phyloP scores from a whole-genome alignment of 768 basidiomycete genomes.

The Panaeolus cyanescens region DNA sequence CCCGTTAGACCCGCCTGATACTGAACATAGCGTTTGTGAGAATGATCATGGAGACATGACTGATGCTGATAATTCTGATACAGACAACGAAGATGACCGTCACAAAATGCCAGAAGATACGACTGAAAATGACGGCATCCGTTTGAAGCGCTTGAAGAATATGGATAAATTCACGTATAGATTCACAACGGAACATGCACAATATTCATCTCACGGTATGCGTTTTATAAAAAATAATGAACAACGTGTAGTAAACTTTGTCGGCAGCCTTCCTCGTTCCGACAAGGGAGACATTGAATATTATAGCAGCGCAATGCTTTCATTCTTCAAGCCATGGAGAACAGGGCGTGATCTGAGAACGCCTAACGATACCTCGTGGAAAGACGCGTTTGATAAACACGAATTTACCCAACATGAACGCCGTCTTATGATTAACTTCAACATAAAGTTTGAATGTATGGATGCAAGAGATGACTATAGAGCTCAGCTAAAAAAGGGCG shows the following conservation, averaged over 20 bases:
- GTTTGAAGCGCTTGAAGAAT: not conserved
- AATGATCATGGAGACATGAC: not conserved
- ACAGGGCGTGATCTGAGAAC: constrained; percentile 20
- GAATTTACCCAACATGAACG: constrained; percentile 1
- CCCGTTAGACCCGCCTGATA: not conserved
- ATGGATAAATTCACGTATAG: no score
- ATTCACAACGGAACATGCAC: constrained; percentile 14
- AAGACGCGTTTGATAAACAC: constrained; percentile 2
- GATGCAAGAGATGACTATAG: constrained; percentile 34
- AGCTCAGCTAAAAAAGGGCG: constrained; percentile 12
- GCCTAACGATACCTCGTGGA: not conserved
- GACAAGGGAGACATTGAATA: constrained; percentile 30
- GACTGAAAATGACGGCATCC: not conserved
- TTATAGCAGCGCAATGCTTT: constrained; percentile 30
- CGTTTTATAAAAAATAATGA: constrained; percentile 5
- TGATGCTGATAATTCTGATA: not conserved
- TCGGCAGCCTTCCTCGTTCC: constrained; percentile 27
- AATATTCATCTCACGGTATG: constrained; percentile 12
- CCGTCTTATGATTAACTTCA: constrained; percentile 20
- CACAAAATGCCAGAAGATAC: no score
- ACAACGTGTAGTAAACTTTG: constrained; percentile 22
- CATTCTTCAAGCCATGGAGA: constrained; percentile 31
- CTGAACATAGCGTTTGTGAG: not conserved
- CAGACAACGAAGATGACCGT: no score
- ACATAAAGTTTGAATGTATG: constrained; percentile 35